These are phyloP conservation scores for Polyporus arcularius DNA, from an alignment of 768 basidiomycete genomes.

Conservation along the genomic window DNA sequence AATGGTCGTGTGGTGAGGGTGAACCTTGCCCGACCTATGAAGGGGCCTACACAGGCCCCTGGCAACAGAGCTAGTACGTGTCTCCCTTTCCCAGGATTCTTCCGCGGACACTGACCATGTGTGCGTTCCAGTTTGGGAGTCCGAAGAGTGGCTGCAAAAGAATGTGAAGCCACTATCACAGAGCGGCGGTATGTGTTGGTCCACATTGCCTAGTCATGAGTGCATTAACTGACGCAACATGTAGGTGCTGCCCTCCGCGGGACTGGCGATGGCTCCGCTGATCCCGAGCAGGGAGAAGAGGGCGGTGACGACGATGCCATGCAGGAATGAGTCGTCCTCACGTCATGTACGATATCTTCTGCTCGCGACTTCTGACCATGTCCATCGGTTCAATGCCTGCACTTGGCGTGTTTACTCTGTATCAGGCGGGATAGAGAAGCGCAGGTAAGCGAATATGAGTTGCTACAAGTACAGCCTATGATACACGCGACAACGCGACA, in stretches of 20 bases:
- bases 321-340: conserved; percentile 53
- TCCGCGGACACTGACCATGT: conserved; percentile 5
- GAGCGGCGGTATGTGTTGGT: conserved; percentile 59
- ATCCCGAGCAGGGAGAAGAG: conserved; percentile 33
- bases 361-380: background rate
- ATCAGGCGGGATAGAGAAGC: too few species aligned
- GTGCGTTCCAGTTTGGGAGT: conserved; percentile 79
- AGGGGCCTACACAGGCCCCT: conserved; percentile 57
- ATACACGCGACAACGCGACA: conserved; percentile 2
- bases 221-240: conserved; percentile 3
- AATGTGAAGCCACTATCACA: conserved; percentile 77
- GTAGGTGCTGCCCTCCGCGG: conserved; percentile 31
- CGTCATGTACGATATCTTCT: background rate
- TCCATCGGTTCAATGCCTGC: too few species aligned
- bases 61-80: conserved; percentile 76
- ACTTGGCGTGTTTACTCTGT: too few species aligned
- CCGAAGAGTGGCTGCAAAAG: conserved; percentile 89
- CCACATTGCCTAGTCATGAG: conserved; percentile 1
- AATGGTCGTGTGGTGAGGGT: conserved; percentile 76
- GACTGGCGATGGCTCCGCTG: conserved; percentile 7
- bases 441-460: background rate
- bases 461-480: background rate
- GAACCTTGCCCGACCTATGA: conserved; percentile 84
- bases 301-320: conserved; percentile 54
- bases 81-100: conserved; percentile 18